These are phyloP conservation scores for Yarrowia deformans DNA, from an alignment of 805 yeast genomes.

Conservation along the genomic window DNA sequence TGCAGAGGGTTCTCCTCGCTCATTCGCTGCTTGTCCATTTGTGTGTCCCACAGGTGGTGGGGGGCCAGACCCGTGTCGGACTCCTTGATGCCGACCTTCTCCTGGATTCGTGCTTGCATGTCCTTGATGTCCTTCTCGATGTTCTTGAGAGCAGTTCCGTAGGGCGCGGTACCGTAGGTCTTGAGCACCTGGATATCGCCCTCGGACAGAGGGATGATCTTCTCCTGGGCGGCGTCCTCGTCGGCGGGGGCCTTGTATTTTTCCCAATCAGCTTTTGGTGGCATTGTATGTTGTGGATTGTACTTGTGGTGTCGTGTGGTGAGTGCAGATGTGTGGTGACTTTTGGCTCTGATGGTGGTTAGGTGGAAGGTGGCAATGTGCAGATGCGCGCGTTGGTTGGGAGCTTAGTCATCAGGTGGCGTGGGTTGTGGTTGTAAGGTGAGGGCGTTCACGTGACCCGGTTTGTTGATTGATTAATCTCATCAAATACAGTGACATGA, in stretches of 20 bases:
- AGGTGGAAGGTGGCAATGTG: slow-evolving; percentile 27
- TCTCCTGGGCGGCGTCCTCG: slow-evolving; percentile 66
- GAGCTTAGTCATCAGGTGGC: slow-evolving; percentile 25
- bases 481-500: too few species aligned
- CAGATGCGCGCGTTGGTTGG: neutral
- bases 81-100: slow-evolving; percentile 83
- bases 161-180: slow-evolving; percentile 98
- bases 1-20: slow-evolving; percentile 94
- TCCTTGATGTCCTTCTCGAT: slow-evolving; percentile 87
- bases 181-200: slow-evolving; percentile 97
- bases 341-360: slow-evolving; percentile 9
- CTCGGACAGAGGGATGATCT: slow-evolving; percentile 86
- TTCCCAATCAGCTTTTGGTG: slow-evolving; percentile 99
- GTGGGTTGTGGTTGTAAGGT: neutral
- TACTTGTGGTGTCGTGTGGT: slow-evolving; percentile 17
- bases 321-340: slow-evolving; percentile 8
- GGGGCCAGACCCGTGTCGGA: slow-evolving; percentile 98
- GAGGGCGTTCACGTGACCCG: neutral
- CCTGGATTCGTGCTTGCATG: slow-evolving; percentile 87
- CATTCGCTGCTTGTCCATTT: slow-evolving; percentile 94
- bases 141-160: slow-evolving; percentile 77
- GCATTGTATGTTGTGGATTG: slow-evolving; percentile 58
- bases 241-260: slow-evolving; percentile 90
- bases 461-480: too few species aligned
- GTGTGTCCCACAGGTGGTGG: slow-evolving; percentile 96